Conservation (phyloP, 2,329 filamentous ascomycete genomes). For the Monosporascus sp. region DNA sequence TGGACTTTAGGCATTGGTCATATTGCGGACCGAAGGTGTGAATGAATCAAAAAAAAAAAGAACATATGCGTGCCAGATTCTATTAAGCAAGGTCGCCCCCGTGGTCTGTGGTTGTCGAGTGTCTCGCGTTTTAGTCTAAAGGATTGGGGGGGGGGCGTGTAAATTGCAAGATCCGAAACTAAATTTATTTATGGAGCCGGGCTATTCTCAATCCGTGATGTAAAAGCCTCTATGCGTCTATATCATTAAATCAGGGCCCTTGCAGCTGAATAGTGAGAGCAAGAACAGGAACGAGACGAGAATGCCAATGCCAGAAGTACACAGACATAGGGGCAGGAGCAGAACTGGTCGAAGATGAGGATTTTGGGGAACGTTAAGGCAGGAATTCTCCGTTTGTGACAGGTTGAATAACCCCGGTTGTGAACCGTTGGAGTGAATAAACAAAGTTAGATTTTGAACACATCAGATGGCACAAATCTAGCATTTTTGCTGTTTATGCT, state of each 20-base stretch:
- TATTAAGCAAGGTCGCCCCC: too few relatives aligned
- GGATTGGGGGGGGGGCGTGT: too few relatives aligned
- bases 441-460: too few relatives aligned
- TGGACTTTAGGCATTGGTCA: slow-evolving; percentile 27
- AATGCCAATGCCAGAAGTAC: neutral
- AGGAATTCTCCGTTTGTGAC: too few relatives aligned
- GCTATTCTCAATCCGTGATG: neutral
- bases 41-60: neutral
- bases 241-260: neutral
- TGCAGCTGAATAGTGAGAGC: too few relatives aligned
- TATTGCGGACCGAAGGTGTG: neutral
- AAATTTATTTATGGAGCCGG: too few relatives aligned
- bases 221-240: neutral
- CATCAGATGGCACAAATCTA: neutral
- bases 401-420: too few relatives aligned
- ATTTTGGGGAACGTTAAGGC: neutral
- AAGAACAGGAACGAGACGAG: too few relatives aligned
- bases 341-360: neutral
- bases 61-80: neutral
- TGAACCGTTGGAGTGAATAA: too few relatives aligned
- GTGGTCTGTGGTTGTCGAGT: too few relatives aligned
- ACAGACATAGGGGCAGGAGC: neutral
- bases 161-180: too few relatives aligned
- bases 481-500: neutral
- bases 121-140: too few relatives aligned